phyloP scores from a whole-genome alignment of 139 green algal species.

The Zygnema circumcarinatum region DNA sequence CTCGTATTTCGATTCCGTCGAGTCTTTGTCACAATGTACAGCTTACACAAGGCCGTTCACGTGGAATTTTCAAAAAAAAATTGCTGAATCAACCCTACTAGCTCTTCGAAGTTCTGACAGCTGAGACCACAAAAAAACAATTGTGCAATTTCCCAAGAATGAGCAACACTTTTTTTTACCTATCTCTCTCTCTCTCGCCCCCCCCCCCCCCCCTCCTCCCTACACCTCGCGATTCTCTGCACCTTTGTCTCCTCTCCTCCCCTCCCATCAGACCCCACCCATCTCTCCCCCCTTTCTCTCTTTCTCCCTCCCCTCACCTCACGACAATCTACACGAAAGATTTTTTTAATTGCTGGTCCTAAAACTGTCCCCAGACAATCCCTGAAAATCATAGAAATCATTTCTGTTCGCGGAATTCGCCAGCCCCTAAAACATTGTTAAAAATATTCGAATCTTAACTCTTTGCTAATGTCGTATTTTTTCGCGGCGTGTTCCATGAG shows the following conservation, averaged over 20 bases:
- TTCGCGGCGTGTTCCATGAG: conserved; percentile 28
- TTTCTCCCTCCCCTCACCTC: background rate
- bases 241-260: background rate
- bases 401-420: background rate
- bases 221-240: background rate
- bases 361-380: background rate
- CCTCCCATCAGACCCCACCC: too few relatives aligned
- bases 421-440: background rate
- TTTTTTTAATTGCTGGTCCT: background rate
- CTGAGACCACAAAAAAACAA: too few relatives aligned
- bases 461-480: background rate
- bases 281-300: background rate
- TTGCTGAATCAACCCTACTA: too few relatives aligned
- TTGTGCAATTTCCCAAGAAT: too few relatives aligned
- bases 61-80: too few relatives aligned
- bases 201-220: background rate
- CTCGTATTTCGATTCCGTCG: too few relatives aligned
- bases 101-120: too few relatives aligned
- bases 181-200: background rate
- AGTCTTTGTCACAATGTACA: too few relatives aligned
- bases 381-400: background rate
- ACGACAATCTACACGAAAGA: background rate
- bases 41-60: too few relatives aligned
- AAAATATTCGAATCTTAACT: background rate
- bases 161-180: too few relatives aligned